Conservation (phyloP, 1,139 yeast genomes). For the Candida mesenterica region DNA sequence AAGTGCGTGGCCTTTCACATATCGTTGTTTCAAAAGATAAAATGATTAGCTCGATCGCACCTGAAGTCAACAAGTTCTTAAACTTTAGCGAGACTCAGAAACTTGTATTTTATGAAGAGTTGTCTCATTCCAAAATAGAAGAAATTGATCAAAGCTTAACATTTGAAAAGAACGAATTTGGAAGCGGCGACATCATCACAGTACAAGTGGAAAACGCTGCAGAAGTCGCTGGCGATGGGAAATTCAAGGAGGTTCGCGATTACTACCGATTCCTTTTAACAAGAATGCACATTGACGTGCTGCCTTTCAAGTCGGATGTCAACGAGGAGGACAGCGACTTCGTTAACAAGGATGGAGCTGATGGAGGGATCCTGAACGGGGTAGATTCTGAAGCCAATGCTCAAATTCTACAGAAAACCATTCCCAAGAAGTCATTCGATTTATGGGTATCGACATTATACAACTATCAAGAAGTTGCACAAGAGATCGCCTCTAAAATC, state of each 20-base stretch:
- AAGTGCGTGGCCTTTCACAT: conserved; percentile 63
- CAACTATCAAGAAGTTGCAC: conserved; percentile 58
- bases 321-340: conserved; percentile 53
- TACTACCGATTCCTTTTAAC: conserved; percentile 66
- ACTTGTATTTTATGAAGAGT: conserved; percentile 64
- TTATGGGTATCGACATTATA: conserved; percentile 70
- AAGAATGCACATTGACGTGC: conserved; percentile 59
- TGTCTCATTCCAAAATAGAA: conserved; percentile 63
- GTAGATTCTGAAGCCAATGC: conserved; percentile 6
- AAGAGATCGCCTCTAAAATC: conserved; percentile 53
- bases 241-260: conserved; percentile 39
- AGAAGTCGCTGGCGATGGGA: conserved; percentile 18
- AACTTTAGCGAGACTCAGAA: conserved; percentile 40
- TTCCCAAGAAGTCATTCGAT: conserved; percentile 38
- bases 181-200: conserved; percentile 76
- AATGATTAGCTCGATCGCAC: conserved; percentile 43
- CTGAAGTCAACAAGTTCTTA: conserved; percentile 43
- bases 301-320: conserved; percentile 44
- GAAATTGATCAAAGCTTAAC: conserved; percentile 41
- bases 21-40: conserved; percentile 53
- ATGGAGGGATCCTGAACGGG: conserved; percentile 4
- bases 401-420: conserved; percentile 12
- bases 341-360: conserved; percentile 18
- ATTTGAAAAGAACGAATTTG: conserved; percentile 64
- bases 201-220: conserved; percentile 41